These are phyloP conservation scores for Saxophila tyrrhenica DNA, from an alignment of 495 filamentous ascomycete species.

Conservation along the genomic window DNA sequence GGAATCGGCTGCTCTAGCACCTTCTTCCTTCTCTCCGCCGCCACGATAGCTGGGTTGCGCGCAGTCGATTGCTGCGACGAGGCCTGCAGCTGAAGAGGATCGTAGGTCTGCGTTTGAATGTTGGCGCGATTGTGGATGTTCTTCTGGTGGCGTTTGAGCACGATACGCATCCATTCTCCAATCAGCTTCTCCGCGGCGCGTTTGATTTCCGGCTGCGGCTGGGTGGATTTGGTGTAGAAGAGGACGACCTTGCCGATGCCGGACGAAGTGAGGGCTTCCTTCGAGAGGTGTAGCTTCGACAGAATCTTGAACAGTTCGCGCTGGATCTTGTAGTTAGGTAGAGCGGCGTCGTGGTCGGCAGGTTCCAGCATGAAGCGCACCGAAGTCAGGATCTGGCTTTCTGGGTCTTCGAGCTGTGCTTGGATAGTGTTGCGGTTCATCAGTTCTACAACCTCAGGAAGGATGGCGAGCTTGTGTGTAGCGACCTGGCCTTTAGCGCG, in stretches of 20 bases:
- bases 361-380: conserved; percentile 97
- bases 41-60: conserved; percentile 18
- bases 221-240: conserved; percentile 93
- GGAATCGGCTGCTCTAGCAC: conserved; percentile 54
- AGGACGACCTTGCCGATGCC: conserved; percentile 92
- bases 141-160: conserved; percentile 83
- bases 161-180: conserved; percentile 93
- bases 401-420: conserved; percentile 73
- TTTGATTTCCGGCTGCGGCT: conserved; percentile 76
- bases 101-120: conserved; percentile 45
- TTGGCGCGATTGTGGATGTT: conserved; percentile 66
- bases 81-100: conserved; percentile 1
- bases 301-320: conserved; percentile 80
- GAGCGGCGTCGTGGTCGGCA: conserved; percentile 67
- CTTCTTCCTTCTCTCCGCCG: conserved; percentile 56
- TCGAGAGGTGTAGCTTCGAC: conserved; percentile 69
- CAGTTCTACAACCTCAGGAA: conserved; percentile 80
- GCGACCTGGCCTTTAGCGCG: conserved; percentile 68
- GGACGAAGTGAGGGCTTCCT: conserved; percentile 76
- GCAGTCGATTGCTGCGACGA: conserved; percentile 9
- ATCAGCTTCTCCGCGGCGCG: conserved; percentile 80
- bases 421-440: conserved; percentile 81
- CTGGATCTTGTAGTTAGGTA: conserved; percentile 95
- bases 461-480: conserved; percentile 84
- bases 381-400: conserved; percentile 86